Evolutionary conservation across 768 basidiomycete genomes (phyloP), one percentile per base, ranked within the genome.

Genomic region (Lentinula sp.): DNA sequence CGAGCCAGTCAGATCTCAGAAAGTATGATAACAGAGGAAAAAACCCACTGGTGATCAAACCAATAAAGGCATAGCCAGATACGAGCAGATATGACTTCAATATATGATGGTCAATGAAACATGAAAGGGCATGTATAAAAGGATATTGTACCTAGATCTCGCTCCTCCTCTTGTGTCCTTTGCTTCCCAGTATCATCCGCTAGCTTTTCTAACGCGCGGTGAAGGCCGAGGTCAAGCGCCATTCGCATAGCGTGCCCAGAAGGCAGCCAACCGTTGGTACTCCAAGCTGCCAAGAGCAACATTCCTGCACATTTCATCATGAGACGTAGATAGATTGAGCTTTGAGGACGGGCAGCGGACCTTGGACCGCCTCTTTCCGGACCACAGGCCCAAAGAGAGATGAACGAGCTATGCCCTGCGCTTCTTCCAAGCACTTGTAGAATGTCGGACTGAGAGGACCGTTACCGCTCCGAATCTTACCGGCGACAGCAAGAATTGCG

Each of bases 181-280:
- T 83, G 80, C 70, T 87, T 89, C n/a, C 76, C 82, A 48, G 71
- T 79, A 37, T 84, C 84, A 56, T 95, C 91, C 1, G 89, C 91
- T 8, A 98, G 81, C 70, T 93, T 96, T 69, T 96, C 94, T 48
- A 97, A 74, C 9, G 95, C 95, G 48, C 91, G 87, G 70, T 98
- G 93, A 21, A 98, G 80, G 35, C 95, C 93, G 57, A 98, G 87
- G 70, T 97, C 95, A 57, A 96, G 76, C 21, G 93, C 94, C 93
- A 96, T 96, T 57, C 95, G 86, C 86, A 97, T 88, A 5, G 95
- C 95, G 69, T 98, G 95, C 2, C 95, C 95, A 66, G 91, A 90
- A 8, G 95, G 93, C 50, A 98, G 80, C 93, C 93, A 98, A 0
- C 93, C 94, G 64, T 94, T 93, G 40, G 93, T 92, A 68, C 88